Base-by-base conservation (phyloP, 257 asterid species). In the Avicennia marina region DNA sequence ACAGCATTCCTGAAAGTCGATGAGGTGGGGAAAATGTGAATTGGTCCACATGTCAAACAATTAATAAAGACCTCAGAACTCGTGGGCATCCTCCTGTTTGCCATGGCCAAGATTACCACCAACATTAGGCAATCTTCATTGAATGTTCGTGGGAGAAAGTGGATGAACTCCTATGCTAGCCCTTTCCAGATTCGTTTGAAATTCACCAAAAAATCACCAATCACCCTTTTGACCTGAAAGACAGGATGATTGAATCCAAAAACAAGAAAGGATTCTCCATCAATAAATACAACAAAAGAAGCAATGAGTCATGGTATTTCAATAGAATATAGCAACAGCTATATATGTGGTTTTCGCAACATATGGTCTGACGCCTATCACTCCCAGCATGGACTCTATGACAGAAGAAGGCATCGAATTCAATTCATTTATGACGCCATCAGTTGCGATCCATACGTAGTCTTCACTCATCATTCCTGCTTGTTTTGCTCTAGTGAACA, bases 51-150 rank as follows among this genome's bases (percentile, higher is more conserved):
- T 12, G 46, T 15, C 36, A 60, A 51, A 50, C 19, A 42, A 33
- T 48, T 48, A 56, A 63, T 46, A 71, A 36, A 38, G 22, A 86
- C 98, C 98, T 91, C 97, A 91, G 67, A 91, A 91, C 66, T 91
- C 98, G 61, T 91, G 98, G 11, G 98, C 95, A 75, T 91, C 98
- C 84, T 91, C 98, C 81, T 91, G 98, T 45, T 82, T 82, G 71
- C 97, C 97, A 59, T 84, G 80, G 44, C 95, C 97, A 57, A 88
- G 95, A 75, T 83, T 91, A 71, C 97, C 95, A 18, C 97, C 97
- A 51, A 91, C 75, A 72, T 86, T 78, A 32, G 95, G 95, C 75
- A 91, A 66, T 53, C 90, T 78, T 17, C 97, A 85, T 49, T 88
- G 97, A 27, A 91, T 88, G 72, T 91, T 91, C 53, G 86, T 67